Evolutionary conservation across 2,329 filamentous ascomycete genomes (phyloP).

Genomic region (Pyrenophora graminea): DNA sequence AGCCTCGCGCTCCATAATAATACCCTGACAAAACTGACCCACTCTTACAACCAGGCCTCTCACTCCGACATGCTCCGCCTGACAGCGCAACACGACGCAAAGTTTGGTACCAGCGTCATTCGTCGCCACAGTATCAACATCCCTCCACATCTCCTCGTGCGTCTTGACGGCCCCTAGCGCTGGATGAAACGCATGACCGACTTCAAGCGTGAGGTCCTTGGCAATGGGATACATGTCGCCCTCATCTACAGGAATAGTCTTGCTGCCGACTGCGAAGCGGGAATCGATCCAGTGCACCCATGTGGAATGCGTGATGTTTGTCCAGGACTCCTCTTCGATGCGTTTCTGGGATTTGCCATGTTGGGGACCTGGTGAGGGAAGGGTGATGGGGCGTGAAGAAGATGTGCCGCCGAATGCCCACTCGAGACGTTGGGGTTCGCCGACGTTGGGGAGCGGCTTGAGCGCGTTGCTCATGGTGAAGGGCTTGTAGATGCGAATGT

Average conservation of each 20-base stretch:
- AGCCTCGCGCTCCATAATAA: conserved; percentile 53
- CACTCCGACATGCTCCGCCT: conserved; percentile 38
- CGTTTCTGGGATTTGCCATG: neutral
- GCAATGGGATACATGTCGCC: conserved; percentile 59
- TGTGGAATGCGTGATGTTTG: conserved; percentile 35
- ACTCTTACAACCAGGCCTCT: conserved; percentile 60
- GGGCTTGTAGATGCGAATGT: conserved; percentile 59
- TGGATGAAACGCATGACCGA: conserved; percentile 64
- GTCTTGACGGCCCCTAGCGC: conserved; percentile 53
- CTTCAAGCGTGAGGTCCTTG: conserved; percentile 51
- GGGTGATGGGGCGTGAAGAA: conserved; percentile 36
- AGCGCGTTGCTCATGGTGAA: neutral
- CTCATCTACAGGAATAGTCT: conserved; percentile 52
- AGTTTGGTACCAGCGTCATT: conserved; percentile 16
- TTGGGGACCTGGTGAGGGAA: neutral
- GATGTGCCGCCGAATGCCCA: conserved; percentile 66
- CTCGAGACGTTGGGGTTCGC: conserved; percentile 54
- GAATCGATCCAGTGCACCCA: conserved; percentile 68
- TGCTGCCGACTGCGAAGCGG: conserved; percentile 46
- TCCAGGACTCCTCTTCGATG: neutral
- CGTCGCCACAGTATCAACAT: conserved; percentile 45
- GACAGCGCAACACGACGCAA: conserved; percentile 50
- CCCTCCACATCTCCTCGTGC: conserved; percentile 72
- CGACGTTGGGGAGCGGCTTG: conserved; percentile 20
- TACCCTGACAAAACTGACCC: conserved; percentile 61